Percentiles rank a stretch among this genome's conserved stretches.
Evolutionary conservation across 2,329 filamentous ascomycete genomes (phyloP).

Genomic region (Pseudogymnoascus sp.): DNA sequence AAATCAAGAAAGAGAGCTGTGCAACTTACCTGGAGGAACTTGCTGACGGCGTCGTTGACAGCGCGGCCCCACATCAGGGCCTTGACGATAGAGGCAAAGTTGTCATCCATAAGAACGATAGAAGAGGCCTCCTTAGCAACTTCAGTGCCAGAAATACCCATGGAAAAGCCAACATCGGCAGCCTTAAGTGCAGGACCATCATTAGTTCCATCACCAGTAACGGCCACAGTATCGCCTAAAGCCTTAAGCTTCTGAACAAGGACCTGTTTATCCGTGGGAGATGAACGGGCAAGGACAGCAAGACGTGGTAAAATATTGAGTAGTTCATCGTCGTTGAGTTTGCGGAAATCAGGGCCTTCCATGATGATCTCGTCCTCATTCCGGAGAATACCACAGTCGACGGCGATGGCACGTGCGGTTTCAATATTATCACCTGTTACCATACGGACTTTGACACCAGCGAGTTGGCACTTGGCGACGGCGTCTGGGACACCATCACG

Average conservation of each 20-base stretch:
- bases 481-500: conserved; percentile 69
- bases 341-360: conserved; percentile 73
- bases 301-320: conserved; percentile 61
- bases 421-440: conserved; percentile 75
- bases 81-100: conserved; percentile 81
- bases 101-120: conserved; percentile 83
- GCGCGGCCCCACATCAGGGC: conserved; percentile 74
- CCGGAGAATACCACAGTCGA: conserved; percentile 66
- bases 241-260: conserved; percentile 66
- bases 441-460: conserved; percentile 75
- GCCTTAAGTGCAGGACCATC: conserved; percentile 75
- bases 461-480: conserved; percentile 65
- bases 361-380: conserved; percentile 62
- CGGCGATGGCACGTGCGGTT: conserved; percentile 72
- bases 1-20: conserved; percentile 15
- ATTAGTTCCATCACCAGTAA: conserved; percentile 79
- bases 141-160: conserved; percentile 73
- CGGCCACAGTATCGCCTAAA: conserved; percentile 69
- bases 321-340: conserved; percentile 59
- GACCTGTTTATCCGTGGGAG: conserved; percentile 70
- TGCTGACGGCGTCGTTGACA: conserved; percentile 71
- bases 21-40: conserved; percentile 49
- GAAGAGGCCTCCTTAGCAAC: conserved; percentile 43
- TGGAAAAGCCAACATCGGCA: conserved; percentile 78
- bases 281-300: conserved; percentile 67